Evolutionary conservation across 2,329 filamentous ascomycete species (phyloP).

Genomic region (Chaetothyriales sp.): DNA sequence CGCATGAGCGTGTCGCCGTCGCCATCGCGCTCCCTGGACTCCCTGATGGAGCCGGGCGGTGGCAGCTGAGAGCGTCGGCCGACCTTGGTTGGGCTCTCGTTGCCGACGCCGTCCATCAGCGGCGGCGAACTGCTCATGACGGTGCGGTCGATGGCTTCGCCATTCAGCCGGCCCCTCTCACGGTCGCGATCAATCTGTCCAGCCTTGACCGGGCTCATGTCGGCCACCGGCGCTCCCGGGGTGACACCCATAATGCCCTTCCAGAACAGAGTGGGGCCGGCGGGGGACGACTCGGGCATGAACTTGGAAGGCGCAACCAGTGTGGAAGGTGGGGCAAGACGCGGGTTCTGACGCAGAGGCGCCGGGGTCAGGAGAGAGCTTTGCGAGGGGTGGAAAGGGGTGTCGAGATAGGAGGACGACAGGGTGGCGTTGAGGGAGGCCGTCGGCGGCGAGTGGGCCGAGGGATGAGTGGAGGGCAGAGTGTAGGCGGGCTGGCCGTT

Average conservation of each 20-base stretch:
- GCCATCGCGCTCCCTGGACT: conserved; percentile 19
- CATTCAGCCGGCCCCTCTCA: conserved; percentile 8
- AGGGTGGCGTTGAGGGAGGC: conserved; percentile 25
- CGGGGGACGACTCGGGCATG: conserved; percentile 38
- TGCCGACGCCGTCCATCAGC: conserved; percentile 30
- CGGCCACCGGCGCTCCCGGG: conserved; percentile 21
- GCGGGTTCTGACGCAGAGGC: conserved; percentile 35
- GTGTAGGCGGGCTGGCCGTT: conserved; percentile 13
- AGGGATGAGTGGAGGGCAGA: conserved; percentile 13
- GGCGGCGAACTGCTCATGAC: conserved; percentile 37
- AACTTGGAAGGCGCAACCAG: conserved; percentile 37
- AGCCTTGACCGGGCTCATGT: conserved; percentile 36
- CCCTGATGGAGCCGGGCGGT: conserved; percentile 21
- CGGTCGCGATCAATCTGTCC: conserved; percentile 12
- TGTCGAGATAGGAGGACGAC: conserved; percentile 37
- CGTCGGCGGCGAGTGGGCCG: conserved; percentile 22
- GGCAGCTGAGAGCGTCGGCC: conserved; percentile 17
- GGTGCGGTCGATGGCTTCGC: conserved; percentile 22
- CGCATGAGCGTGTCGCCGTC: conserved; percentile 6
- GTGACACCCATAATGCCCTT: conserved; percentile 29
- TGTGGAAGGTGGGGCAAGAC: conserved; percentile 35
- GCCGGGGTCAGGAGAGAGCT: conserved; percentile 35
- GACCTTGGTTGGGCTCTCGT: conserved; percentile 29
- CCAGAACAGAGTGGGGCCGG: conserved; percentile 32
- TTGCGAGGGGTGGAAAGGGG: conserved; percentile 26